phyloP scores from a whole-genome alignment of 148 eudicot species.

The Amaranthus palmeri region DNA sequence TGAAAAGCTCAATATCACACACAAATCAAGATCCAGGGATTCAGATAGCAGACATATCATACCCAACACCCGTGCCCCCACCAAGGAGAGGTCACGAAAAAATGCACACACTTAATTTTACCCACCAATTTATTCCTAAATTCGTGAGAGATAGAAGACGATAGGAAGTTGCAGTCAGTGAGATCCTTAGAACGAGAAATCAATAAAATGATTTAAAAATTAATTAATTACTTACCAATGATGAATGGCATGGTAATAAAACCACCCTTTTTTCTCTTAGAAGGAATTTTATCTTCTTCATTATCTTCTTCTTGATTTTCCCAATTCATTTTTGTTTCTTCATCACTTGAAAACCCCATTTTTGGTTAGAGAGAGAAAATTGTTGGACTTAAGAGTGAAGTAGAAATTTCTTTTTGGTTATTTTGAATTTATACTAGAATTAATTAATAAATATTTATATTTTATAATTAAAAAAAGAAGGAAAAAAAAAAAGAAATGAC shows the following conservation, averaged over 20 bases:
- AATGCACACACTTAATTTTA: no score
- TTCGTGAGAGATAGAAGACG: no score
- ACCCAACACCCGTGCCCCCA: no score
- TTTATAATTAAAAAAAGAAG: not conserved
- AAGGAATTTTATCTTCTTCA: slow-evolving; percentile 2
- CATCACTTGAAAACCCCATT: slow-evolving; percentile 32
- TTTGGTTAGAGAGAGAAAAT: slow-evolving; percentile 7
- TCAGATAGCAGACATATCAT: no score
- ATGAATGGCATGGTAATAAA: slow-evolving; percentile 87
- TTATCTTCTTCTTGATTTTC: slow-evolving; percentile 13
- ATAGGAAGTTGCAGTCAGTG: no score
- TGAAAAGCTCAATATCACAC: no score
- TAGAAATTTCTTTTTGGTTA: not conserved
- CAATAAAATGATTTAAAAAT: not conserved
- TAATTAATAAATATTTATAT: not conserved
- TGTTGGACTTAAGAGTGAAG: not conserved
- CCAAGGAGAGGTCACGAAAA: no score
- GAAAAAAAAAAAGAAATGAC: not conserved
- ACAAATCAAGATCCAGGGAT: no score
- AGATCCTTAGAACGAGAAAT: no score
- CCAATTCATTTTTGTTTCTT: slow-evolving; percentile 19
- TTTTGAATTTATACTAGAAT: not conserved
- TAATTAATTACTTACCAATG: slow-evolving; percentile 47
- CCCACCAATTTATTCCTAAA: no score
- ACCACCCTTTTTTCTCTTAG: slow-evolving; percentile 57